Evolutionary conservation across 164 flowering plant genomes (phyloP), one percentile per base, ranked within the genome.

Genomic region (Umbellularia californica): DNA sequence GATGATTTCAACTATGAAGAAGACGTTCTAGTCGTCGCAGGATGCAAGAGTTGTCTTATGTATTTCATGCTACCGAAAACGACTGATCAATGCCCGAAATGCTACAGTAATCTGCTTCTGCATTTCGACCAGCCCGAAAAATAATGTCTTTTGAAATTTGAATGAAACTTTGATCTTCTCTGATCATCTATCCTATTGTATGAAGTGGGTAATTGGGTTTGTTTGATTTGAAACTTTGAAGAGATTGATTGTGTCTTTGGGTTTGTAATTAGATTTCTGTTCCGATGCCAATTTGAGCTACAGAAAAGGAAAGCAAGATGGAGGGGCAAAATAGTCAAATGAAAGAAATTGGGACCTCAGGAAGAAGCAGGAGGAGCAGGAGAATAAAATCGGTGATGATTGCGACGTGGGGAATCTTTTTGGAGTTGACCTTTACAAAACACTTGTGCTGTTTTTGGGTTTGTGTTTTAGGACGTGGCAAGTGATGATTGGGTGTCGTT

Each of bases 21-120:
- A n/a, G 68, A 76, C 35, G 74, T 80, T 17, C 80, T 82, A 9
- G 84, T 82, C 6, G 84, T 82, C 3, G 80, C 84, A 33, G 84
- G 84, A 2, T 82, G 82, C 74, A 79, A 73, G 74, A 68, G 75
- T n/a, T 82, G 84, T 68, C 33, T 79, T 22, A 79, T 82, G 84
- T 82, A 82, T 62, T 79, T 82, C 70, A 82, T 82, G 84, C 72
- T 82, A 1, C 82, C 84, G 0, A 82, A 79, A 66, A 55, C 41
- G 50, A 76, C 75, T 9, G 77, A 68, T 20, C 76, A 69, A 28
- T 82, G 82, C 73, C 84, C 84, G 7, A 82, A 77, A 73, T 82
- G 84, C 73, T 69, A 58, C 33, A 73, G 78, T 13, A 35, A 5
- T 35, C 60, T 79, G 19, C 73, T 82, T 20, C 76, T 82, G 23